These are phyloP conservation scores for Trametes pubescens DNA, from an alignment of 1,284 basidiomycete species.

Conservation along the genomic window DNA sequence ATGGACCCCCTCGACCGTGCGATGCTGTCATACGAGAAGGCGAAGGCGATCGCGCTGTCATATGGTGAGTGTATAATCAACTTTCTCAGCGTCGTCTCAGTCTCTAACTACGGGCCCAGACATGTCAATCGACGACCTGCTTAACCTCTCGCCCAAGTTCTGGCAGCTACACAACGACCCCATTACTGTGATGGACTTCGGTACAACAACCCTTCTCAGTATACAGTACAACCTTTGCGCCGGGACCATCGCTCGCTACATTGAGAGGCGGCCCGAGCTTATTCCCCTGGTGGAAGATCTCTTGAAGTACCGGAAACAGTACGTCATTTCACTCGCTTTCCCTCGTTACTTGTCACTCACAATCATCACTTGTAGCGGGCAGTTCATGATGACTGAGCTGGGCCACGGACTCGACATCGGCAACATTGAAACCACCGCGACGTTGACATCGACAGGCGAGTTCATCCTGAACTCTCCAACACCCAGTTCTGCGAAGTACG, in stretches of 20 bases:
- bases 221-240: slow-evolving; percentile 54
- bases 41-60: slow-evolving; percentile 33
- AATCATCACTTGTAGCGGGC: slow-evolving; percentile 41
- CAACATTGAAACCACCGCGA: slow-evolving; percentile 52
- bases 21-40: slow-evolving; percentile 36
- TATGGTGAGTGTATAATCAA: slow-evolving; percentile 30
- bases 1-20: slow-evolving; percentile 30
- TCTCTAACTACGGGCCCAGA: slow-evolving; percentile 29
- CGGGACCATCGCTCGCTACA: slow-evolving; percentile 51
- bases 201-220: slow-evolving; percentile 47
- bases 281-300: slow-evolving; percentile 35
- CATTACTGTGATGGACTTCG: slow-evolving; percentile 47
- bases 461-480: slow-evolving; percentile 43
- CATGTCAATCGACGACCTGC: slow-evolving; percentile 46
- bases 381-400: slow-evolving; percentile 52
- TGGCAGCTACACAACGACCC: slow-evolving; percentile 53
- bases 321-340: not conserved
- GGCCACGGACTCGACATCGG: slow-evolving; percentile 52
- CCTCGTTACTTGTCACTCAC: not conserved
- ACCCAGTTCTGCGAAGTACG: slow-evolving; percentile 45
- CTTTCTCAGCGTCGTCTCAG: no score
- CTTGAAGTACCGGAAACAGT: slow-evolving; percentile 32
- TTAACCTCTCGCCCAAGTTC: slow-evolving; percentile 46
- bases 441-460: slow-evolving; percentile 43
- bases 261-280: slow-evolving; percentile 44